Evolutionary conservation across 2,329 filamentous ascomycete genomes (phyloP).

Genomic region (Neophaeococcomyces mojaviensis): DNA sequence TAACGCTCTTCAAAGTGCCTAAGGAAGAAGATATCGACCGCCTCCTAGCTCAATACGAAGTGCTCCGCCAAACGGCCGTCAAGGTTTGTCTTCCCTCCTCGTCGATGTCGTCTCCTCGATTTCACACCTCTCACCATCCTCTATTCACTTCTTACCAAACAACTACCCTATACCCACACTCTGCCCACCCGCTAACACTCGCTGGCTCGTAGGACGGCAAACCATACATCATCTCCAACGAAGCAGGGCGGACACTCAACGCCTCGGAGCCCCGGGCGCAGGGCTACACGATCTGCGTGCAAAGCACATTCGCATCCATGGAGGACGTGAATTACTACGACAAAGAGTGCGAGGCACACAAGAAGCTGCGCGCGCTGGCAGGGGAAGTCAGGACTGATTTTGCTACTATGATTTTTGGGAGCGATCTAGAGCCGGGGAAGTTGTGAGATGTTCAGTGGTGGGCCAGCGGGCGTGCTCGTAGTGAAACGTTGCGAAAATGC

Average conservation of each 20-base stretch:
- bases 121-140: too few relatives aligned
- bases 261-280: slow-evolving; percentile 49
- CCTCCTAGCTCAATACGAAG: slow-evolving; percentile 39
- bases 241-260: slow-evolving; percentile 47
- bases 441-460: neutral
- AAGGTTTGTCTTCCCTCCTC: slow-evolving; percentile 31
- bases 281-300: slow-evolving; percentile 58
- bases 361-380: slow-evolving; percentile 35
- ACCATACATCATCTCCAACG: slow-evolving; percentile 58
- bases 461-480: neutral
- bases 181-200: slow-evolving; percentile 7
- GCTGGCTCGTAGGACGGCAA: slow-evolving; percentile 56
- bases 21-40: slow-evolving; percentile 37
- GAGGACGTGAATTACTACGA: slow-evolving; percentile 69
- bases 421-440: slow-evolving; percentile 12
- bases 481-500: too few relatives aligned
- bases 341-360: slow-evolving; percentile 49
- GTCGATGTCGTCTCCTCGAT: too few relatives aligned
- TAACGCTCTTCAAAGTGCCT: slow-evolving; percentile 49
- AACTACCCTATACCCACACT: neutral
- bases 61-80: slow-evolving; percentile 35
- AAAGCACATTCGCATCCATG: slow-evolving; percentile 55
- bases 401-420: slow-evolving; percentile 33
- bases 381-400: slow-evolving; percentile 30
- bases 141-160: neutral